These are phyloP conservation scores for Echites panduratus DNA, from an alignment of 257 asterid genomes.

Conservation along the genomic window DNA sequence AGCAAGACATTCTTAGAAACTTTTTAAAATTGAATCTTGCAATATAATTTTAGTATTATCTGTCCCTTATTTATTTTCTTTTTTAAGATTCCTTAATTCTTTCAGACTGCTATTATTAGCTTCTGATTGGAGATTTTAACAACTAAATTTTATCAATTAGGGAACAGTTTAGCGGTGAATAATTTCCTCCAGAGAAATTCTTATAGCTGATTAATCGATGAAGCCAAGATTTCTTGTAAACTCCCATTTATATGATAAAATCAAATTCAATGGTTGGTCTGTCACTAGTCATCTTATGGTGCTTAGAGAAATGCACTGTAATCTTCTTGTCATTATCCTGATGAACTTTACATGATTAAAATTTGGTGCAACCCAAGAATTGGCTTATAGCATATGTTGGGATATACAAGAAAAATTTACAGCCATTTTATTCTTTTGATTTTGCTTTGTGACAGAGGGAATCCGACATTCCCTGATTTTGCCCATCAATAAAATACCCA, in stretches of 20 bases:
- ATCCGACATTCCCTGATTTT: conserved; percentile 88
- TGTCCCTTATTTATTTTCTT: too few relatives aligned
- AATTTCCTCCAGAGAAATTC: neutral
- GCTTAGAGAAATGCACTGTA: conserved; percentile 33
- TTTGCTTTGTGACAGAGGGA: conserved; percentile 37
- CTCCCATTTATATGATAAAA: neutral
- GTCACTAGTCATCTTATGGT: conserved; percentile 29
- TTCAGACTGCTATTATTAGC: too few relatives aligned
- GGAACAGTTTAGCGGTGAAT: neutral
- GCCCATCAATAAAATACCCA: conserved; percentile 65
- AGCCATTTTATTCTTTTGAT: neutral
- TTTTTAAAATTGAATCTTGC: too few relatives aligned
- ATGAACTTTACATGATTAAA: conserved; percentile 27
- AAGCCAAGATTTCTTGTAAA: conserved; percentile 12
- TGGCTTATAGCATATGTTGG: conserved; percentile 13
- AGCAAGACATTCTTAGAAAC: too few relatives aligned
- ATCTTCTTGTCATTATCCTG: conserved; percentile 46
- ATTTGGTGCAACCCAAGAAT: conserved; percentile 2
- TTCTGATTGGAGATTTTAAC: too few relatives aligned
- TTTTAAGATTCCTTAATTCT: too few relatives aligned
- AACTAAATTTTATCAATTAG: too few relatives aligned
- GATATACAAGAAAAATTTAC: conserved; percentile 10
- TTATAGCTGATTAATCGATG: neutral
- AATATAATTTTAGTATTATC: too few relatives aligned
- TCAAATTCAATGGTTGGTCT: conserved; percentile 37